Conservation (phyloP, 108 stramenopile species). For the Pseudonitzschia pungens region DNA sequence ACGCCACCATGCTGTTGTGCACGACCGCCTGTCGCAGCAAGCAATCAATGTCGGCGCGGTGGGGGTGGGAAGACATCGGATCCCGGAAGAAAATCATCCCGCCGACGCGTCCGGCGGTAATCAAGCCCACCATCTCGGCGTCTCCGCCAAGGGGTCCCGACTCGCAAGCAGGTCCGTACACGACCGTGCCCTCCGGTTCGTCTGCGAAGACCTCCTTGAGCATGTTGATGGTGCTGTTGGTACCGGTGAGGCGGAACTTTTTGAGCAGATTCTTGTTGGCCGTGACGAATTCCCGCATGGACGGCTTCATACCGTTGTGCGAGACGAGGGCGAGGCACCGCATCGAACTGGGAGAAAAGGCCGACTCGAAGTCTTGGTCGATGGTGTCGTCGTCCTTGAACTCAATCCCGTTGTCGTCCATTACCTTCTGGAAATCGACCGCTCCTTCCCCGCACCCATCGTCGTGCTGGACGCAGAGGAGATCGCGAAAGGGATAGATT, state of each 20-base stretch:
- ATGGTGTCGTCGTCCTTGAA: too few relatives aligned
- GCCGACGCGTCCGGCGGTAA: conserved; percentile 31
- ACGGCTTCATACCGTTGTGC: conserved; percentile 43
- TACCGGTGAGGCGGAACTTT: conserved; percentile 40
- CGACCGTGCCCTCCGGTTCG: conserved; percentile 16
- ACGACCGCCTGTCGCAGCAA: conserved; percentile 33
- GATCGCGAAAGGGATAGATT: background rate
- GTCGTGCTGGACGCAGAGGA: background rate
- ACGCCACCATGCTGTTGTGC: conserved; percentile 26
- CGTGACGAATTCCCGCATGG: conserved; percentile 40
- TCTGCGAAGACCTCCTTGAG: conserved; percentile 26
- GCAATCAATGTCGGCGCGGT: conserved; percentile 41
- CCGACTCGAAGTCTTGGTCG: background rate
- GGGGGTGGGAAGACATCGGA: conserved; percentile 39
- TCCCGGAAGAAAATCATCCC: conserved; percentile 37
- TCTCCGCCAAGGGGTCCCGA: conserved; percentile 45
- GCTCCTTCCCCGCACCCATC: background rate
- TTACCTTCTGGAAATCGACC: too few relatives aligned
- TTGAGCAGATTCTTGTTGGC: conserved; percentile 27
- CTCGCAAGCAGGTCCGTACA: conserved; percentile 32
- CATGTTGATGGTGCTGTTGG: conserved; percentile 42
- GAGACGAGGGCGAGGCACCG: conserved; percentile 35
- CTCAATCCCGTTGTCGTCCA: too few relatives aligned
- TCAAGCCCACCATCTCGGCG: conserved; percentile 36
- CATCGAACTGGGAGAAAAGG: conserved; percentile 26